Conservation (phyloP, 805 yeast species). For the Ogataea minuta region DNA sequence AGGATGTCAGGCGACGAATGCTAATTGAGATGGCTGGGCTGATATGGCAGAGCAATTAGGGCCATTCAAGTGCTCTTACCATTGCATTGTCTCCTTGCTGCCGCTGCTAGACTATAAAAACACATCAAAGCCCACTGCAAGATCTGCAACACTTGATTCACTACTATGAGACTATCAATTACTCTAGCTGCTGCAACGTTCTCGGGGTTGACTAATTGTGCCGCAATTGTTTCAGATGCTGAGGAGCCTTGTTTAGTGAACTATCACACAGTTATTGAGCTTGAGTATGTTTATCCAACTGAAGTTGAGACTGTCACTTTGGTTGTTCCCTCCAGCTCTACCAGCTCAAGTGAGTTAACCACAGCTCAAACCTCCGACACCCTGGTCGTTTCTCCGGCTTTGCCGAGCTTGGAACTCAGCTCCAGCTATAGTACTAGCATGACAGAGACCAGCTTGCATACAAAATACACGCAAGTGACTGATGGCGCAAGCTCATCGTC, state of each 20-base stretch:
- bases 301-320: neutral
- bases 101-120: neutral
- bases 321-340: neutral
- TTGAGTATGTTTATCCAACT: conserved; percentile 18
- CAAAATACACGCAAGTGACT: neutral
- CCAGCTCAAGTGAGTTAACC: neutral
- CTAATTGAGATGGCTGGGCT: no score
- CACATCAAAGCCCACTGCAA: no score
- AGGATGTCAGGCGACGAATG: no score
- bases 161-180: neutral
- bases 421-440: neutral
- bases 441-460: neutral
- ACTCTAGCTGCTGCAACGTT: conserved; percentile 2
- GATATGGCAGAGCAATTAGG: no score
- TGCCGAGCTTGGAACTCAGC: no score
- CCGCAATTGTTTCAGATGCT: neutral
- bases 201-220: conserved; percentile 1
- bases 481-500: neutral
- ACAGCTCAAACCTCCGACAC: no score
- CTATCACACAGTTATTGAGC: conserved; percentile 18
- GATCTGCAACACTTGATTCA: no score
- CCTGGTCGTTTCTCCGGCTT: no score
- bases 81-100: no score
- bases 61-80: no score
- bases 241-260: conserved; percentile 16